Evolutionary conservation across 805 yeast species (phyloP).

Genomic region (Candida endomychidarum): DNA sequence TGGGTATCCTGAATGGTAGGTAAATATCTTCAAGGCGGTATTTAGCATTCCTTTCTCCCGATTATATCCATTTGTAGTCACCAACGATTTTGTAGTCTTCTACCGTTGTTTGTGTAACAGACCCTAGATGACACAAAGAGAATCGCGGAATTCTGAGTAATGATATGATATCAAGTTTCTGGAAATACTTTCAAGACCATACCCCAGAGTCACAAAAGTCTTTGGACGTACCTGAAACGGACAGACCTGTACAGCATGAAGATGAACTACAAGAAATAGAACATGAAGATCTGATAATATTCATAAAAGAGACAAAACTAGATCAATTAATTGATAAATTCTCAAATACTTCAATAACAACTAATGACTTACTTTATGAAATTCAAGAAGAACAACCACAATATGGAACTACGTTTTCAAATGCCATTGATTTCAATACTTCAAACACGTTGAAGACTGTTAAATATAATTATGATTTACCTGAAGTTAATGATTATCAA

Average conservation of each 20-base stretch:
- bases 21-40: too few relatives aligned
- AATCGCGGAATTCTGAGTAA: too few relatives aligned
- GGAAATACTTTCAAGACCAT: slow-evolving; percentile 1
- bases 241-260: not conserved
- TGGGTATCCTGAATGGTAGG: too few relatives aligned
- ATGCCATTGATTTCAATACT: slow-evolving; percentile 13
- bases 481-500: slow-evolving; percentile 12
- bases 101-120: too few relatives aligned
- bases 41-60: too few relatives aligned
- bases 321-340: slow-evolving; percentile 4
- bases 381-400: slow-evolving; percentile 7
- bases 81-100: too few relatives aligned
- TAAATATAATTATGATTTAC: slow-evolving; percentile 12
- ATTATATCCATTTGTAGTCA: too few relatives aligned
- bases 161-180: slow-evolving; percentile 1
- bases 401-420: slow-evolving; percentile 16
- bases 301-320: slow-evolving; percentile 4
- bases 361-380: not conserved
- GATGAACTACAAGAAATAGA: not conserved
- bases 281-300: slow-evolving; percentile 3
- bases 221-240: not conserved
- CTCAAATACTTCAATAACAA: slow-evolving; percentile 2
- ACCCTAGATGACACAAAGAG: too few relatives aligned
- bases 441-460: slow-evolving; percentile 10
- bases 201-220: too few relatives aligned